phyloP scores from a whole-genome alignment of 352 stramenopile genomes.

The Phytophthora aleatoria region DNA sequence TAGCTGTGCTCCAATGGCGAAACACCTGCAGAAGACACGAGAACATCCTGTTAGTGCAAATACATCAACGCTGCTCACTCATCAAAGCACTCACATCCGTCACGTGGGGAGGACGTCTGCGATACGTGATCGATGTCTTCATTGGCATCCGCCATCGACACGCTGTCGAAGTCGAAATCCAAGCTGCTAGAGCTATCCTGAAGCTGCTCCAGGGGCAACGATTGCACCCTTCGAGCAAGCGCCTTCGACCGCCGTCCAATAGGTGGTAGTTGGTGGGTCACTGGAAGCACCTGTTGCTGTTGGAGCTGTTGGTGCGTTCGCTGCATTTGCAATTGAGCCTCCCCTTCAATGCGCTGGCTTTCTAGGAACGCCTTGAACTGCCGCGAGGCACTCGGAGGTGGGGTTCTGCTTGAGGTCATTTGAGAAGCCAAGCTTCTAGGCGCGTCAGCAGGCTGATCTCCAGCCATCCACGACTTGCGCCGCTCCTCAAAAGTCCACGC shows the following conservation, averaged over 20 bases:
- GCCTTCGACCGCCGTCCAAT: constrained; percentile 31
- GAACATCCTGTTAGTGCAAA: constrained; percentile 12
- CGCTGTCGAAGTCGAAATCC: constrained; percentile 86
- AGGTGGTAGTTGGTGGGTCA: constrained; percentile 42
- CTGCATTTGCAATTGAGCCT: constrained; percentile 32
- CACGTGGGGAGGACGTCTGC: constrained; percentile 71
- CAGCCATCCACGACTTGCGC: constrained; percentile 78
- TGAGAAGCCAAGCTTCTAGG: constrained; percentile 26
- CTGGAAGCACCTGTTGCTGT: constrained; percentile 34
- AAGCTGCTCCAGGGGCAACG: constrained; percentile 59
- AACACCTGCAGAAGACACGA: constrained; percentile 46
- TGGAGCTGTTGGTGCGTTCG: constrained; percentile 37
- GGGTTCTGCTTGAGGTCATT: constrained; percentile 24
- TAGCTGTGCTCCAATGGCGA: constrained; percentile 81
- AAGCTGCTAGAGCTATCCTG: constrained; percentile 52
- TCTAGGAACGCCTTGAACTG: constrained; percentile 46
- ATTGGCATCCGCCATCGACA: constrained; percentile 70
- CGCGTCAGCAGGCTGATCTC: constrained; percentile 40
- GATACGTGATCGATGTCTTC: constrained; percentile 70
- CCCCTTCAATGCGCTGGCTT: constrained; percentile 37
- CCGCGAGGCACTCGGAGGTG: constrained; percentile 17
- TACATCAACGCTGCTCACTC: neutral
- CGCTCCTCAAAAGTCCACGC: constrained; percentile 66
- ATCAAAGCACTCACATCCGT: constrained; percentile 60
- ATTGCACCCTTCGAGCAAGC: constrained; percentile 57